phyloP scores from a whole-genome alignment of 2,329 filamentous ascomycete species.

The Xylaria sp. region DNA sequence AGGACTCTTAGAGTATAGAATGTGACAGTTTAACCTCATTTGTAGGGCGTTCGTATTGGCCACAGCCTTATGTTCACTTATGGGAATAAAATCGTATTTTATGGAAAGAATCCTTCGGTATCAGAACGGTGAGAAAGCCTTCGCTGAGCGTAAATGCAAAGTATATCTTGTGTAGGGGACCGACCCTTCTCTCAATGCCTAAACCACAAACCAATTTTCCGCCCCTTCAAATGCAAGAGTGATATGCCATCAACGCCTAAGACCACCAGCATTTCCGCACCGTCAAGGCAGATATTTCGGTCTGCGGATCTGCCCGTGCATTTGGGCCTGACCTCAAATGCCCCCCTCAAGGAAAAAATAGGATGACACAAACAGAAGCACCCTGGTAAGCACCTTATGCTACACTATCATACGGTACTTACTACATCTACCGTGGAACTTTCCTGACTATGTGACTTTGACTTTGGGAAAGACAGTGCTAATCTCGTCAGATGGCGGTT shows the following conservation, averaged over 20 bases:
- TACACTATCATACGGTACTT: constrained; percentile 14
- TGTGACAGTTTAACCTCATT: too few species aligned
- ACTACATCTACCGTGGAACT: neutral
- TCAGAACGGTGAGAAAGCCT: neutral
- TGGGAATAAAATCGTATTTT: too few species aligned
- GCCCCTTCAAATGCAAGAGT: constrained; percentile 24
- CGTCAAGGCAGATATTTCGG: constrained; percentile 1
- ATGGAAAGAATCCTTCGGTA: neutral
- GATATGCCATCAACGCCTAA: constrained; percentile 26
- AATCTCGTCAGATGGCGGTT: neutral
- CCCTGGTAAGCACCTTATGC: neutral
- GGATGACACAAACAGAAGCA: neutral
- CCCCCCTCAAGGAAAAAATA: constrained; percentile 9
- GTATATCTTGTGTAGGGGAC: constrained; percentile 14
- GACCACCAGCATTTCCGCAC: neutral
- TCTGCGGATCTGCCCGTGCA: constrained; percentile 7
- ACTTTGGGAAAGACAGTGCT: neutral
- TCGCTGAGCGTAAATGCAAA: constrained; percentile 10
- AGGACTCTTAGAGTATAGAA: too few species aligned
- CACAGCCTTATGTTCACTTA: too few species aligned
- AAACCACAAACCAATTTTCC: constrained; percentile 10
- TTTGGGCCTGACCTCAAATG: constrained; percentile 13
- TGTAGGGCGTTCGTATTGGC: too few species aligned
- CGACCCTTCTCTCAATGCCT: neutral
- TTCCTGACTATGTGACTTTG: neutral